These are phyloP conservation scores for Heliamphora pulchella DNA, from an alignment of 179 eudicot genomes.

Conservation along the genomic window DNA sequence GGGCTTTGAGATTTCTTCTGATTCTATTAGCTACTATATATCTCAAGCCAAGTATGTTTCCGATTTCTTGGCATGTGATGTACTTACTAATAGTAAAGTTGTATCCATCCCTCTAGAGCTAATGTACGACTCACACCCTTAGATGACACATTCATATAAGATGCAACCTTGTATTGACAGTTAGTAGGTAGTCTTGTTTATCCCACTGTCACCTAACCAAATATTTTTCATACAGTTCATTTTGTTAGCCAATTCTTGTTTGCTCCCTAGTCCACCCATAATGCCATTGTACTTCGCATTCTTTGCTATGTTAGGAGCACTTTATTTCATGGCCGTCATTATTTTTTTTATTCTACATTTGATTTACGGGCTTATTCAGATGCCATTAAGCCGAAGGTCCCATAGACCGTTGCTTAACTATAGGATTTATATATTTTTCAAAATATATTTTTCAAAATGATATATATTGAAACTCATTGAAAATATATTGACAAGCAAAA, in stretches of 20 bases:
- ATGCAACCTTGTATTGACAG: not conserved
- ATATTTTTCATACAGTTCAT: not conserved
- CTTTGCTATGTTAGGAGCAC: not conserved
- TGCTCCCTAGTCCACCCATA: not conserved
- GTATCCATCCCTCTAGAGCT: not conserved
- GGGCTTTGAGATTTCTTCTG: not conserved
- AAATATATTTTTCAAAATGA: no score
- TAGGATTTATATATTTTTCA: no score
- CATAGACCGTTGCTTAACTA: no score
- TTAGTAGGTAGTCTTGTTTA: not conserved
- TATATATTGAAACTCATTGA: no score
- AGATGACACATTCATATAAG: not conserved
- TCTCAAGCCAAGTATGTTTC: not conserved
- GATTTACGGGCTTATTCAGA: not conserved
- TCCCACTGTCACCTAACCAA: not conserved
- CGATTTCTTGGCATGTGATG: not conserved
- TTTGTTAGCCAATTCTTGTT: not conserved
- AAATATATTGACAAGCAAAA: no score
- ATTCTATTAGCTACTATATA: not conserved
- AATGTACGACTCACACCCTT: not conserved
- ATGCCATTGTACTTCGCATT: not conserved
- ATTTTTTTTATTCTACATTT: not conserved
- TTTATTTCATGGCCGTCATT: not conserved
- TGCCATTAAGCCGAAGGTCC: no score
- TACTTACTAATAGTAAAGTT: not conserved